Conservation (phyloP, 129 eudicot genomes). For the Ambrosia trifida region DNA sequence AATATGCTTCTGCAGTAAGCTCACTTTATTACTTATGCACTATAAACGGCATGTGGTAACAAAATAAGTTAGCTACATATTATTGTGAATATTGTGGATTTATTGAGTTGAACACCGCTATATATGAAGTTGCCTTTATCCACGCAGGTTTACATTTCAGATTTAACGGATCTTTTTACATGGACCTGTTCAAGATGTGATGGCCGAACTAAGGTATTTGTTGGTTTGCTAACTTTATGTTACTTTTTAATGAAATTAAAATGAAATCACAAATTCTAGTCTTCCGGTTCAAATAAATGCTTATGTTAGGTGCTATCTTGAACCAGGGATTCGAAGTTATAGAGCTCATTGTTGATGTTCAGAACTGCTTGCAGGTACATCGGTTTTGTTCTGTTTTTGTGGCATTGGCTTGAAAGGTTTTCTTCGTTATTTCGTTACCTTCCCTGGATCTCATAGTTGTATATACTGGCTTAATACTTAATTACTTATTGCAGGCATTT, state of each 20-base stretch:
- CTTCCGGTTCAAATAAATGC: slow-evolving; percentile 2
- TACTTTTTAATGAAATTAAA: slow-evolving; percentile 1
- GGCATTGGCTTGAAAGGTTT: slow-evolving; percentile 5
- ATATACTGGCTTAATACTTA: slow-evolving; percentile 14
- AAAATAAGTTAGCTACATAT: neutral
- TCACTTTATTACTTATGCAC: neutral
- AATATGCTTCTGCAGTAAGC: slow-evolving; percentile 94
- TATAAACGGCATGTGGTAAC: slow-evolving; percentile 4
- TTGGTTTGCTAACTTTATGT: slow-evolving; percentile 16
- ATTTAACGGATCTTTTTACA: slow-evolving; percentile 72
- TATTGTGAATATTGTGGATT: slow-evolving; percentile 6
- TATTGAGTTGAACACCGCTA: neutral
- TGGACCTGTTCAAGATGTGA: slow-evolving; percentile 95
- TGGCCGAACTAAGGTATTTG: slow-evolving; percentile 68
- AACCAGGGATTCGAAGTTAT: slow-evolving; percentile 82
- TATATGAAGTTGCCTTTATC: neutral
- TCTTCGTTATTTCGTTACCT: neutral
- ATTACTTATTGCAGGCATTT: slow-evolving; percentile 61
- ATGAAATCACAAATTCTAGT: neutral
- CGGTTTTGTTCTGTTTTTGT: slow-evolving; percentile 17
- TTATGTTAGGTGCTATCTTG: slow-evolving; percentile 9
- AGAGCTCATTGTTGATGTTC: slow-evolving; percentile 84
- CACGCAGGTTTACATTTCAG: slow-evolving; percentile 85
- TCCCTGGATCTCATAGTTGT: neutral
- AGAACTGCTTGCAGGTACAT: slow-evolving; percentile 84